Conservation (phyloP, 1,284 basidiomycete genomes). For the Pascua guehoae region DNA sequence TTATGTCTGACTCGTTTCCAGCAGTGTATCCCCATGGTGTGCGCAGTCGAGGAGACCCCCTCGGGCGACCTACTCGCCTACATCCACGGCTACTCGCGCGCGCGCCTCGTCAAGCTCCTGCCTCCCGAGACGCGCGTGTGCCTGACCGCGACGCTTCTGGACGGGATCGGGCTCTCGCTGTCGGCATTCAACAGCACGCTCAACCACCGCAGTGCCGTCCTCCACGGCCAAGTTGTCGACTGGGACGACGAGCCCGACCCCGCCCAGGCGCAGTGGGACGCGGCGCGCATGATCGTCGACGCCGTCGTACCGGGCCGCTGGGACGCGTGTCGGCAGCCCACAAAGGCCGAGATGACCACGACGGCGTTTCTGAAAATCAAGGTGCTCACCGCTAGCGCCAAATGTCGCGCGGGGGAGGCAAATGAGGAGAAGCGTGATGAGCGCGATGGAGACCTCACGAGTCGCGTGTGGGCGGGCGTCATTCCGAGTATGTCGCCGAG, state of each 20-base stretch:
- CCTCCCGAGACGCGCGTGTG: constrained; percentile 29
- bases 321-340: constrained; percentile 23
- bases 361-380: constrained; percentile 33
- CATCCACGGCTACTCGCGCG: constrained; percentile 26
- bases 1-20: not conserved
- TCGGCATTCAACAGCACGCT: constrained; percentile 27
- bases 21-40: constrained; percentile 16
- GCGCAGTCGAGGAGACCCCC: not conserved
- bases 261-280: constrained; percentile 7
- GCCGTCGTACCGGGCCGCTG: constrained; percentile 25
- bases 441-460: constrained; percentile 16
- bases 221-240: constrained; percentile 29
- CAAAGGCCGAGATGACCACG: constrained; percentile 22
- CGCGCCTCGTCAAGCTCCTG: constrained; percentile 28
- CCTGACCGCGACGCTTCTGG: constrained; percentile 31
- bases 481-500: constrained; percentile 14
- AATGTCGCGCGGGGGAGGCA: constrained; percentile 19
- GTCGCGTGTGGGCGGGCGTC: constrained; percentile 28
- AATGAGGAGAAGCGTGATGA: constrained; percentile 27
- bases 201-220: constrained; percentile 36
- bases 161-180: constrained; percentile 35
- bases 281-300: constrained; percentile 19
- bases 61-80: not conserved
- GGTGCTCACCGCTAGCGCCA: constrained; percentile 32
- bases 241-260: constrained; percentile 7